phyloP scores from a whole-genome alignment of 2,329 filamentous ascomycete genomes.

The Bipolaris zeicola region DNA sequence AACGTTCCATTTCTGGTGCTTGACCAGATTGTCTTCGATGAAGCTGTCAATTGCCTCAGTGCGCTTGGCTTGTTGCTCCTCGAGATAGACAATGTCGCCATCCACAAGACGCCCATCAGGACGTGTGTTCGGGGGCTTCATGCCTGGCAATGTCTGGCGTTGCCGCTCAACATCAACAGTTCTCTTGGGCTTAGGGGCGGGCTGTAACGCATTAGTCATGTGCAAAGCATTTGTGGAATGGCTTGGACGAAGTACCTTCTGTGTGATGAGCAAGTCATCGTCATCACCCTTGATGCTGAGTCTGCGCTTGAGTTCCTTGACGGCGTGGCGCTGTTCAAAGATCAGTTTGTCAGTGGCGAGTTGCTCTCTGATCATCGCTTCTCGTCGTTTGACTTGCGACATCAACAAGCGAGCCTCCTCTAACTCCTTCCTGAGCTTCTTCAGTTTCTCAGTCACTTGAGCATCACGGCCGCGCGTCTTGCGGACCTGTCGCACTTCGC shows the following conservation, averaged over 20 bases:
- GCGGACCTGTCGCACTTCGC: slow-evolving; percentile 90
- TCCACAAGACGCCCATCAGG: slow-evolving; percentile 73
- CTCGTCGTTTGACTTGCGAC: slow-evolving; percentile 76
- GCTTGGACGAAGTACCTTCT: slow-evolving; percentile 69
- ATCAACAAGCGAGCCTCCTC: slow-evolving; percentile 87
- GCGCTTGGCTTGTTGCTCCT: slow-evolving; percentile 79
- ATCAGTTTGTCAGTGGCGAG: slow-evolving; percentile 75
- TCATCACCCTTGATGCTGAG: slow-evolving; percentile 91
- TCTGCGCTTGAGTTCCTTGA: slow-evolving; percentile 88
- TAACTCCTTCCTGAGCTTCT: slow-evolving; percentile 85
- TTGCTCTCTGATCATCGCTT: slow-evolving; percentile 77
- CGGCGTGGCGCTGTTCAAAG: slow-evolving; percentile 79
- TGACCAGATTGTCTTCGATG: slow-evolving; percentile 84
- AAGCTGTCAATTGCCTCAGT: slow-evolving; percentile 80
- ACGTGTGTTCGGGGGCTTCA: slow-evolving; percentile 57
- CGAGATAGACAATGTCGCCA: slow-evolving; percentile 76
- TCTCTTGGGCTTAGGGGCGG: slow-evolving; percentile 55
- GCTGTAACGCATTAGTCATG: slow-evolving; percentile 33
- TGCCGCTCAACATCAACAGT: slow-evolving; percentile 64
- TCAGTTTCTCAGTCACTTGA: slow-evolving; percentile 92
- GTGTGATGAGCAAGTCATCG: slow-evolving; percentile 82
- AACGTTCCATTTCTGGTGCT: slow-evolving; percentile 90
- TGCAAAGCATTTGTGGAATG: slow-evolving; percentile 21
- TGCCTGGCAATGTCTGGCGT: slow-evolving; percentile 70
- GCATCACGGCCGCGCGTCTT: slow-evolving; percentile 94